phyloP scores from a whole-genome alignment of 352 stramenopile genomes.

The Globisporangium camurandrum region DNA sequence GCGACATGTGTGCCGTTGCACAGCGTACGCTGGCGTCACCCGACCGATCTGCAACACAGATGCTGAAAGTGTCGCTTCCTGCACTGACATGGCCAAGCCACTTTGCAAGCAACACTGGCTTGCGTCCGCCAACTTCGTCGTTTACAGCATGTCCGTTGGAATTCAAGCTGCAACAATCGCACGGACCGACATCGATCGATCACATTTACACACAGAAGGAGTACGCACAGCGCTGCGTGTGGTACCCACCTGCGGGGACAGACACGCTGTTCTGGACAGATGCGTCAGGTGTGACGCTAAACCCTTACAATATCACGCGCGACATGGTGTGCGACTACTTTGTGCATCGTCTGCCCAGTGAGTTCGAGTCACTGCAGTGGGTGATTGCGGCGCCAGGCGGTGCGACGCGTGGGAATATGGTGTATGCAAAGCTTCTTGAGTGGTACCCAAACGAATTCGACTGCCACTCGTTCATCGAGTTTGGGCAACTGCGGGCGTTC shows the following conservation, averaged over 20 bases:
- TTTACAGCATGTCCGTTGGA: not conserved
- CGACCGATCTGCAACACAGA: no score
- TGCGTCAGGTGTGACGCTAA: slow-evolving; percentile 9
- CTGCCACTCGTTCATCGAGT: slow-evolving; percentile 17
- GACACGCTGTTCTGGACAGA: slow-evolving; percentile 25
- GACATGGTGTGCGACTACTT: slow-evolving; percentile 23
- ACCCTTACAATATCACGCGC: slow-evolving; percentile 30
- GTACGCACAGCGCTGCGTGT: slow-evolving; percentile 24
- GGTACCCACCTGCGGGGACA: slow-evolving; percentile 17
- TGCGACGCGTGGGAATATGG: slow-evolving; percentile 31
- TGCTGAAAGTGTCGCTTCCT: no score
- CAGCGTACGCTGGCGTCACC: slow-evolving; percentile 28
- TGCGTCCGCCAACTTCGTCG: no score
- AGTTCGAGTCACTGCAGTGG: slow-evolving; percentile 26
- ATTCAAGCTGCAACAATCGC: not conserved
- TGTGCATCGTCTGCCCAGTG: slow-evolving; percentile 18
- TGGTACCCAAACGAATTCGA: slow-evolving; percentile 15
- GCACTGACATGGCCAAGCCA: no score
- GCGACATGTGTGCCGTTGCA: slow-evolving; percentile 24
- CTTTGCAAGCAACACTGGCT: no score
- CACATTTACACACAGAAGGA: slow-evolving; percentile 9
- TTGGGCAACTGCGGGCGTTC: slow-evolving; percentile 34
- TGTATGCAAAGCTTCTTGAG: slow-evolving; percentile 28
- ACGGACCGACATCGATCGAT: slow-evolving; percentile 16
- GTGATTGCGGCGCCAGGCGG: slow-evolving; percentile 28